phyloP scores from a whole-genome alignment of 306 rosid genomes.

The Ormosia emarginata region DNA sequence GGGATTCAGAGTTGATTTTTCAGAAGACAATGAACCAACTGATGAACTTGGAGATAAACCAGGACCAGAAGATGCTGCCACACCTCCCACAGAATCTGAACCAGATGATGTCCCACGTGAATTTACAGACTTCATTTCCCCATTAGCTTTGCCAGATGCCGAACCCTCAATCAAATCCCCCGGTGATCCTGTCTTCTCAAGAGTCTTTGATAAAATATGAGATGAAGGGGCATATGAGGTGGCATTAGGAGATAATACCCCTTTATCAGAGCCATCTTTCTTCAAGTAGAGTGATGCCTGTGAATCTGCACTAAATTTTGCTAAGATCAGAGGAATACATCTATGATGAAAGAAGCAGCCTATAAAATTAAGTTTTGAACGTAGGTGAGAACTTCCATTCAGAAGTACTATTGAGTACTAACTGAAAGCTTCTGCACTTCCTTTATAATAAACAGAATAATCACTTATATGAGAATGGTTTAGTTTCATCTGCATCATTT shows the following conservation, averaged over 20 bases:
- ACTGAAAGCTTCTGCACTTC: slow-evolving; percentile 7
- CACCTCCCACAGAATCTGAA: slow-evolving; percentile 49
- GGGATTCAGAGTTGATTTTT: slow-evolving; percentile 76
- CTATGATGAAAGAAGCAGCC: not conserved
- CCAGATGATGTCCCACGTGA: slow-evolving; percentile 51
- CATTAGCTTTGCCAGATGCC: slow-evolving; percentile 42
- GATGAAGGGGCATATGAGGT: slow-evolving; percentile 50
- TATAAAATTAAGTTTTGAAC: not conserved
- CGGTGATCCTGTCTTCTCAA: slow-evolving; percentile 49
- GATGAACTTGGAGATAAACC: slow-evolving; percentile 92
- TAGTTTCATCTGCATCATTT: slow-evolving; percentile 6
- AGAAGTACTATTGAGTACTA: not conserved
- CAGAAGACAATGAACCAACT: slow-evolving; percentile 81
- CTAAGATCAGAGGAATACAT: slow-evolving; percentile 6
- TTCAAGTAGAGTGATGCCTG: slow-evolving; percentile 35
- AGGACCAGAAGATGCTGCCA: slow-evolving; percentile 47
- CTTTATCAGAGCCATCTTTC: slow-evolving; percentile 61
- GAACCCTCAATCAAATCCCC: slow-evolving; percentile 40
- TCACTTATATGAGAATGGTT: not conserved
- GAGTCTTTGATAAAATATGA: slow-evolving; percentile 36
- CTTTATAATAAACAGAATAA: not conserved
- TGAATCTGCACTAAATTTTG: slow-evolving; percentile 48
- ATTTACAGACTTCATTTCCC: slow-evolving; percentile 41
- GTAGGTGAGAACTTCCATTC: slow-evolving; percentile 16
- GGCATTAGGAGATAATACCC: slow-evolving; percentile 42